phyloP scores from a whole-genome alignment of 1,284 basidiomycete genomes.

The Cystobasidium slooffiae region DNA sequence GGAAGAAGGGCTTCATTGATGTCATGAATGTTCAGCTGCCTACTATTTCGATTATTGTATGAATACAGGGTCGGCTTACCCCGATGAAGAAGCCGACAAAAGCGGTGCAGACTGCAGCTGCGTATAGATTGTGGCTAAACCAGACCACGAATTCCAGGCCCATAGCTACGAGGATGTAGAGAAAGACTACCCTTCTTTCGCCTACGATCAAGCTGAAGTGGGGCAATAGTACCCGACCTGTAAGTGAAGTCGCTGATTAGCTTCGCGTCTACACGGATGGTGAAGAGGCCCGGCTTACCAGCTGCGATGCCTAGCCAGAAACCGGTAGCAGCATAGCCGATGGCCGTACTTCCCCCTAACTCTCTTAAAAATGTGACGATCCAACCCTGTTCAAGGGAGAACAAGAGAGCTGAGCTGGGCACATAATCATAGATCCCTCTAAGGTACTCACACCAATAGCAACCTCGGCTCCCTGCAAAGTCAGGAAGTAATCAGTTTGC shows the following conservation, averaged over 20 bases:
- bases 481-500: background rate
- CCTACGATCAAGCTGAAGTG: slow-evolving; percentile 62
- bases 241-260: background rate
- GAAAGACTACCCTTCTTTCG: slow-evolving; percentile 58
- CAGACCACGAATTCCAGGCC: slow-evolving; percentile 66
- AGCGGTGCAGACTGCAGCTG: slow-evolving; percentile 61
- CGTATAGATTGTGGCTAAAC: slow-evolving; percentile 59
- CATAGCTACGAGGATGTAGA: slow-evolving; percentile 54
- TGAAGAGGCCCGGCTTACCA: background rate
- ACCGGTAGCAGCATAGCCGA: slow-evolving; percentile 27
- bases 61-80: slow-evolving; percentile 48
- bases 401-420: too few relatives aligned
- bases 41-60: background rate
- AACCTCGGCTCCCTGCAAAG: background rate
- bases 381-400: too few relatives aligned
- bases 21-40: slow-evolving; percentile 48
- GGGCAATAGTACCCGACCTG: slow-evolving; percentile 14
- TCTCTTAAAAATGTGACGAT: slow-evolving; percentile 15
- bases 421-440: too few relatives aligned
- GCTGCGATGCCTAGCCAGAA: slow-evolving; percentile 15
- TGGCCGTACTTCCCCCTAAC: background rate
- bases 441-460: background rate
- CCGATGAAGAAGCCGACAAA: slow-evolving; percentile 64
- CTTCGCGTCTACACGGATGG: background rate
- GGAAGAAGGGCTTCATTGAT: slow-evolving; percentile 11